Base-by-base conservation (phyloP, 169 alveolate genomes). In the Eimeria brunetti region DNA sequence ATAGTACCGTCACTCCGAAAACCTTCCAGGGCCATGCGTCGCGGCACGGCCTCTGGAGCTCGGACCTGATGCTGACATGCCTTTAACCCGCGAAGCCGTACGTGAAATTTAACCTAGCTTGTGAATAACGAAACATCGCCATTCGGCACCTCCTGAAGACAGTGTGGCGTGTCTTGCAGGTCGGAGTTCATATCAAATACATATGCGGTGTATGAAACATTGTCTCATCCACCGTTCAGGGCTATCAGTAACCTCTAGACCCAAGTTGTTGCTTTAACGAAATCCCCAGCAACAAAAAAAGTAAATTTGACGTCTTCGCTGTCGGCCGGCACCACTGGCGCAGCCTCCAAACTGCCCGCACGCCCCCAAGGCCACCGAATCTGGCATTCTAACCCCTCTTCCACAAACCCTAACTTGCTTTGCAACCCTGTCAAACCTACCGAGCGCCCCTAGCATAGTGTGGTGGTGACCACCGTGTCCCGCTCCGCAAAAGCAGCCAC, bases 211-310 rank as follows among this genome's bases (percentile, higher is more conserved):
- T 53, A 27, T 24, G 11, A 30, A 44, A 4, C 60, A 62, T 36
- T 69, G 30, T 38, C 83, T 81, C 83, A 20, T 86, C 80, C 81
- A 62, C 81, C 64, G 62, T 64, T 86, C 46, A 86, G 92, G 92
- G 92, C 46, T 86, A 86, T 86, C 92, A 86, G 92, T 86, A 86
- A 41, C 92, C 36, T 60, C 91, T 86, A 86, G 81, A 62, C 92
- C 81, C 92, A 62, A 38, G 92, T 86, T 86, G 92, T 60, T 86
- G 92, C 92, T 86, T 62, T 60, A 60, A 38, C 92, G 62, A 86
- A 56, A 86, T 60, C 92, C 92, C 92, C 92, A 86, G 92, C 92
- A 86, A 86, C 92, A 60, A 86, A 86, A 86, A 86, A 86, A 86
- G 92, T 86, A 86, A 86, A 86, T 86, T 86, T 86, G 75, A 86